Evolutionary conservation across 2,329 filamentous ascomycete genomes (phyloP).

Genomic region (Trichophyton schoenleinii): DNA sequence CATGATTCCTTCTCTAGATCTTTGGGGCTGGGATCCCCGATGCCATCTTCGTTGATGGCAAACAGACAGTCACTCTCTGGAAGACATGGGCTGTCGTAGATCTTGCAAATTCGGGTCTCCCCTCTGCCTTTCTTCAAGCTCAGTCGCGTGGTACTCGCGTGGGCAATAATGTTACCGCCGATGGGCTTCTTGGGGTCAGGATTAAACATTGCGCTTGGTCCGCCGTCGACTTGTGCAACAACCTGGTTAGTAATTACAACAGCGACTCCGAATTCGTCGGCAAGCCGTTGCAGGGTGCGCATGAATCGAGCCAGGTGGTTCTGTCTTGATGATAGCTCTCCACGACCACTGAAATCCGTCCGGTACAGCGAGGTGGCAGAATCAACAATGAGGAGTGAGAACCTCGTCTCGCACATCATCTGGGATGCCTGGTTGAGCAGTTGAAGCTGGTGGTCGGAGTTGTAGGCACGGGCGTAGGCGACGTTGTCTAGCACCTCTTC

Average conservation of each 20-base stretch:
- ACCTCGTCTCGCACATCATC: constrained; percentile 99
- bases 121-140: constrained; percentile 91
- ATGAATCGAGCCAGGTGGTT: constrained; percentile 40
- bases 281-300: constrained; percentile 38
- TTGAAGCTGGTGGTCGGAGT: constrained; percentile 94
- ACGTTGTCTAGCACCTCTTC: constrained; percentile 98
- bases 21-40: constrained; percentile 89
- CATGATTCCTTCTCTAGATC: constrained; percentile 67
- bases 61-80: constrained; percentile 95
- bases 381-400: constrained; percentile 90
- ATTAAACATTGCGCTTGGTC: constrained; percentile 95
- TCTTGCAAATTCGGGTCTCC: constrained; percentile 96
- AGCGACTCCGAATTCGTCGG: constrained; percentile 80
- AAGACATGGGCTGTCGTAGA: constrained; percentile 94
- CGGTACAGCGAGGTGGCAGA: constrained; percentile 91
- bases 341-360: constrained; percentile 93
- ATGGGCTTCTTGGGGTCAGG: constrained; percentile 99
- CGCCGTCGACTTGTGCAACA: constrained; percentile 93
- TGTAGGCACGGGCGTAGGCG: constrained; percentile 94
- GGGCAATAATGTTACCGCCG: constrained; percentile 96
- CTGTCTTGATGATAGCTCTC: constrained; percentile 87
- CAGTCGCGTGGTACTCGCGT: constrained; percentile 87
- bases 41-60: constrained; percentile 93
- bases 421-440: constrained; percentile 86
- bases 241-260: constrained; percentile 99